Evolutionary conservation across 2,329 filamentous ascomycete species (phyloP).

Genomic region (Talaromyces sp.): DNA sequence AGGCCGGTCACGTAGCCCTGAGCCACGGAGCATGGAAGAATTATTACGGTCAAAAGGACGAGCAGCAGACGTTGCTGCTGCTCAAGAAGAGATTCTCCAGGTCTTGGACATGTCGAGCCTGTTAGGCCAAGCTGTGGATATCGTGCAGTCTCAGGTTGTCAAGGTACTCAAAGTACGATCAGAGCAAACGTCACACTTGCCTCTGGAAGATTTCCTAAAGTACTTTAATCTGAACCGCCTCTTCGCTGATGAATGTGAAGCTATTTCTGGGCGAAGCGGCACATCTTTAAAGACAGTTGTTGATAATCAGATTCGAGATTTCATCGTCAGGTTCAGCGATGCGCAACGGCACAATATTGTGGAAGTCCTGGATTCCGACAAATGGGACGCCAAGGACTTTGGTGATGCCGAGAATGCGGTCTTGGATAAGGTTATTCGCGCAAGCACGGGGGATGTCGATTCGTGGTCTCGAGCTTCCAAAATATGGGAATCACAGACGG

Average conservation of each 20-base stretch:
- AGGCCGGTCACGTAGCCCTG: slow-evolving; percentile 46
- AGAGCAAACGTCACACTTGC: slow-evolving; percentile 54
- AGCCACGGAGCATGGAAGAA: slow-evolving; percentile 39
- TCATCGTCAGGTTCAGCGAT: slow-evolving; percentile 55
- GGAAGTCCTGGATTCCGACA: slow-evolving; percentile 56
- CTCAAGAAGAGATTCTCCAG: slow-evolving; percentile 59
- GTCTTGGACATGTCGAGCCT: slow-evolving; percentile 62
- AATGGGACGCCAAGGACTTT: slow-evolving; percentile 63
- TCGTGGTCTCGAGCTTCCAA: slow-evolving; percentile 50
- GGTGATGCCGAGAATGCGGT: slow-evolving; percentile 47
- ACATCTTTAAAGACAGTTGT: slow-evolving; percentile 57
- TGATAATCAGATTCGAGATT: slow-evolving; percentile 59
- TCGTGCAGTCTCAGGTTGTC: slow-evolving; percentile 60
- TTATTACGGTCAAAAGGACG: slow-evolving; percentile 26
- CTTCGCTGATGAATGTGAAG: slow-evolving; percentile 64
- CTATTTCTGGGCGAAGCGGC: slow-evolving; percentile 59
- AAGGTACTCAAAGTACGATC: slow-evolving; percentile 61
- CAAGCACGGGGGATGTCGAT: slow-evolving; percentile 55
- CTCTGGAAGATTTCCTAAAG: slow-evolving; percentile 54
- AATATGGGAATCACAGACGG: slow-evolving; percentile 44
- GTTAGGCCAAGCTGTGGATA: slow-evolving; percentile 63
- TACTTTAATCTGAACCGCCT: slow-evolving; percentile 61
- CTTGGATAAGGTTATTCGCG: slow-evolving; percentile 52
- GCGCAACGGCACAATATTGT: slow-evolving; percentile 54
- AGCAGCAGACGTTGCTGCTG: slow-evolving; percentile 20